A percentile compares a stretch with the other conserved stretches of the same genome.
phyloP scores from a whole-genome alignment of 2,329 filamentous ascomycete genomes.

The Cercospora citrullina region DNA sequence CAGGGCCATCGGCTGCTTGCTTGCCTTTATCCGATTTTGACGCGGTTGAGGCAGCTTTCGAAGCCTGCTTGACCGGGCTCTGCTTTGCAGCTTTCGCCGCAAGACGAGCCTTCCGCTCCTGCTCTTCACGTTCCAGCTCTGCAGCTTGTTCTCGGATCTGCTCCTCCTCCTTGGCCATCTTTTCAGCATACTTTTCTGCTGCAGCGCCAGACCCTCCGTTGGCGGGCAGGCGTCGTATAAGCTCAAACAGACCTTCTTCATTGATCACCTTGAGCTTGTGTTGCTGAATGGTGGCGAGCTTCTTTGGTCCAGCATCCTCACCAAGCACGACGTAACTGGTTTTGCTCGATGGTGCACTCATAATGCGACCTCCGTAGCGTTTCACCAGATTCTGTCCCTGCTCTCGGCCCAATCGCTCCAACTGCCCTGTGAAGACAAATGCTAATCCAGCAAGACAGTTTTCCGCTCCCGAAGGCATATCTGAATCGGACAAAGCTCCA shows the following conservation, averaged over 20 bases:
- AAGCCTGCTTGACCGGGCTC: slow-evolving; percentile 39
- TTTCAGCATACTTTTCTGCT: slow-evolving; percentile 80
- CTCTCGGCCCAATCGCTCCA: slow-evolving; percentile 77
- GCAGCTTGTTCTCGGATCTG: slow-evolving; percentile 77
- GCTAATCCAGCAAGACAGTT: slow-evolving; percentile 87
- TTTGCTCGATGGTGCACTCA: slow-evolving; percentile 80
- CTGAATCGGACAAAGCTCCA: slow-evolving; percentile 62
- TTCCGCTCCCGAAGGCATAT: slow-evolving; percentile 78
- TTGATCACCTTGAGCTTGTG: slow-evolving; percentile 87
- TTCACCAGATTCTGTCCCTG: slow-evolving; percentile 87
- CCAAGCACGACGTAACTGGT: slow-evolving; percentile 93
- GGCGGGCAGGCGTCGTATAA: slow-evolving; percentile 78
- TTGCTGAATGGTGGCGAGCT: slow-evolving; percentile 80
- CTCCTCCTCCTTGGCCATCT: slow-evolving; percentile 79
- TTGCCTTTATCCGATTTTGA: slow-evolving; percentile 39
- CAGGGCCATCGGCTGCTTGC: slow-evolving; percentile 44
- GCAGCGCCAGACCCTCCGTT: slow-evolving; percentile 86
- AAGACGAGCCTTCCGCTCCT: slow-evolving; percentile 36
- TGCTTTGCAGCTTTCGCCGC: slow-evolving; percentile 54
- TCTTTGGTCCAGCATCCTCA: slow-evolving; percentile 87
- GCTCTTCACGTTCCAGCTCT: slow-evolving; percentile 82
- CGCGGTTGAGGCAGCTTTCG: slow-evolving; percentile 44
- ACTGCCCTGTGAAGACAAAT: slow-evolving; percentile 92
- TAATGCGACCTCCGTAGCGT: slow-evolving; percentile 90
- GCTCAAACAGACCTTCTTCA: slow-evolving; percentile 84